Evolutionary conservation across 805 yeast species (phyloP), one percentile per base, ranked within the genome.

Genomic region (Saccharomycopsis fermentans): DNA sequence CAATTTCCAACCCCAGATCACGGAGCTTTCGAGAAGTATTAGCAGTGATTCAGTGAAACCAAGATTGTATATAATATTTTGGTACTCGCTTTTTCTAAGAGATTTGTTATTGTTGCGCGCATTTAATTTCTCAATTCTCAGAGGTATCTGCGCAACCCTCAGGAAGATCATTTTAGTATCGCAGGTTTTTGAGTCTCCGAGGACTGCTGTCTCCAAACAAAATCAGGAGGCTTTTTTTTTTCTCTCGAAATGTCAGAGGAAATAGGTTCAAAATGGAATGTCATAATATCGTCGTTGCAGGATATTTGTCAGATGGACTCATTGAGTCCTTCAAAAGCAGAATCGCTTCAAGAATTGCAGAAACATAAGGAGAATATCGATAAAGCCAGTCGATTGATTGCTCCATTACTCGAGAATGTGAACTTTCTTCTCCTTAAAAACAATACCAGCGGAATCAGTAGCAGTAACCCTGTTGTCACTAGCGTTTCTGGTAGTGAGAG

Each of bases 211-310:
- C n/a, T n/a, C n/a, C n/a, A n/a, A n/a, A n/a, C n/a, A n/a, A n/a
- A n/a, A n/a, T n/a, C n/a, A n/a, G n/a, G n/a, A n/a, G n/a, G n/a
- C n/a, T n/a, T n/a, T n/a, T n/a, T n/a, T n/a, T n/a, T n/a, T n/a
- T 9, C 8, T 32, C 12, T 9, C 12, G 9, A 9, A 8, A 43
- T 43, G 34, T 19, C 32, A 6, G 55, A 21, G 14, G 59, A 50
- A 58, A 77, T 80, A 75, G 84, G 81, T 27, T 82, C 85, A 1
- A 77, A 80, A 64, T 86, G 92, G 92, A 87, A 83, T 64, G 77
- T 79, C 34, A 83, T 83, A 5, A 73, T 82, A 2, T 77, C 89
- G 6, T 82, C 86, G 1, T 71, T 86, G 19, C 90, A 85, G 67
- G 90, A 85, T 64, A 76, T 84, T 11, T 82, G 82, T 68, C 84